Evolutionary conservation across 768 basidiomycete genomes (phyloP), one percentile per base, ranked within the genome.

Genomic region (Serpula lacrymans): DNA sequence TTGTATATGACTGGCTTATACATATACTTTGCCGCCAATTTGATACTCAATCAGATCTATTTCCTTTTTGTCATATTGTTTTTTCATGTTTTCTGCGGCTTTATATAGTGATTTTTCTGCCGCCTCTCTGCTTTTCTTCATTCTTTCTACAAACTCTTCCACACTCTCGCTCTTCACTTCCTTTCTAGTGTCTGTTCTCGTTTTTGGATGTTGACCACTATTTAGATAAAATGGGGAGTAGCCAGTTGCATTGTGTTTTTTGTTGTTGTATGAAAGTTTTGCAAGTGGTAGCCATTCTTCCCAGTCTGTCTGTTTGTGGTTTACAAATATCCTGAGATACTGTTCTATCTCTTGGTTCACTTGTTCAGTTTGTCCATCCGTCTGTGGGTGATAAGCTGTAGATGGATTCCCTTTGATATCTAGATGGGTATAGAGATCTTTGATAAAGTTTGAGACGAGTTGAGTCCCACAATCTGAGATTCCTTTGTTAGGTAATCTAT

Each of bases 341-440:
- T 59, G 57, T 41, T 74, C 68, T 0, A 73, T 20, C 4, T 60
- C 51, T 41, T 70, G 68, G 41, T 74, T 71, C 8, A 63, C 47
- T 1, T 56, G 42, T 39, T 75, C 69, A 0, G 67, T 69, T 32
- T 70, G 65, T 0, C 72, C 67, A 39, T 71, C 63, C 2, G 62
- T 63, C 35, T 70, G 62, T 0, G 72, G 74, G 39, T 72, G 72
- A 34, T 64, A 74, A 1, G 70, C 71, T 0, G 71, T 74, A 6
- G 59, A 63, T 0, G 63, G 46, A 24, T 58, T 60, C 1, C 37
- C 35, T 11, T 63, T 35, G 29, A 74, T 68, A 0, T 63, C 58
- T 0, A 72, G 57, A 1, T 52, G 37, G 0, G 8, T 4, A 6
- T 56, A 54, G 0, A 74, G 41, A 0, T 59, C 57, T 6, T 23